Evolutionary conservation across 495 filamentous ascomycete species (phyloP).

Genomic region (Lentithecium fluviatile): DNA sequence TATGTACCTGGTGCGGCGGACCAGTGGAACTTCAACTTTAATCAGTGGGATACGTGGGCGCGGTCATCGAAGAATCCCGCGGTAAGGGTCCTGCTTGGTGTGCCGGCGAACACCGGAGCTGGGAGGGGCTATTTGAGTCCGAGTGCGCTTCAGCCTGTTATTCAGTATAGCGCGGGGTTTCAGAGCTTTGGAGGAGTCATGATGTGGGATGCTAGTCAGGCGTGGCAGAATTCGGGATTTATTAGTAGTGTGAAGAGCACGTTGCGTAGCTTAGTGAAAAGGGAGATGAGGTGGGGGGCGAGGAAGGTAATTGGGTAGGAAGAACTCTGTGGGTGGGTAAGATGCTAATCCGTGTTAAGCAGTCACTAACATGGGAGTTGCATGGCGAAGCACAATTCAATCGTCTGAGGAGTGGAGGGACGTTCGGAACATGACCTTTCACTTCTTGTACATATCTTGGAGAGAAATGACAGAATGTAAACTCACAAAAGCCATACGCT

Average conservation of each 20-base stretch:
- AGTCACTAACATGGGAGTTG: no score
- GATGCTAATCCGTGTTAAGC: no score
- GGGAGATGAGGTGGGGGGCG: conserved; percentile 16
- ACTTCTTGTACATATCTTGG: no score
- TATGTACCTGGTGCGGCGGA: conserved; percentile 49
- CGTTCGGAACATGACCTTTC: no score
- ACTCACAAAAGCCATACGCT: no score
- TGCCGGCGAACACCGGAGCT: conserved; percentile 61
- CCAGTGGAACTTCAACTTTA: conserved; percentile 66
- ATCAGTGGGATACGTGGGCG: conserved; percentile 71
- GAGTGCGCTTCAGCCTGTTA: conserved; percentile 41
- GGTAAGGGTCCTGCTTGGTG: conserved; percentile 65
- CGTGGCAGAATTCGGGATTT: conserved; percentile 28
- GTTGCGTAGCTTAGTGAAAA: not conserved
- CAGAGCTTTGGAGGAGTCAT: conserved; percentile 36
- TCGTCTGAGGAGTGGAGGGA: no score
- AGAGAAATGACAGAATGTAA: no score
- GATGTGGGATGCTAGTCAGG: conserved; percentile 40
- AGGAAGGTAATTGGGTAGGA: not conserved
- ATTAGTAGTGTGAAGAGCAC: conserved; percentile 14
- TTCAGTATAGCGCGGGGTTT: conserved; percentile 27
- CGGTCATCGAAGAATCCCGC: conserved; percentile 59
- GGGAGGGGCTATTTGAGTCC: conserved; percentile 59
- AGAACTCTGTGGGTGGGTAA: no score
- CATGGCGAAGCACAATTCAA: no score